Evolutionary conservation across 768 basidiomycete genomes (phyloP), one percentile per base, ranked within the genome.

Genomic region (Russula virescens): DNA sequence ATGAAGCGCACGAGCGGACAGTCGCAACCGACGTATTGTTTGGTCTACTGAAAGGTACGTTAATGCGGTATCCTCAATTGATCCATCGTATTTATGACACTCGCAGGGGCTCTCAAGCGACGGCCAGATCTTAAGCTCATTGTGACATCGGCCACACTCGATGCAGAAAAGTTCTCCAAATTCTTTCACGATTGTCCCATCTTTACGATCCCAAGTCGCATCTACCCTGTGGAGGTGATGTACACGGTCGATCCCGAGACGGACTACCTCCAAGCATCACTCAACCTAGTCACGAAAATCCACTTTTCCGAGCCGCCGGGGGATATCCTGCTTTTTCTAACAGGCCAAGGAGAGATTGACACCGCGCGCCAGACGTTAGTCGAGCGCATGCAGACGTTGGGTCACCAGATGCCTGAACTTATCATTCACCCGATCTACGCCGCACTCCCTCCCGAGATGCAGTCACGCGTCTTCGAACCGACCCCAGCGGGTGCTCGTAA

Each of bases 171-270:
- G 78, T 99, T 99, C 75, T 95, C 96, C 26, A 94, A 94, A 71
- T 99, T 98, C 80, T 99, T 99, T 80, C 96, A 88, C 73, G 93
- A 91, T 7, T 98, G 95, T 75, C 96, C 97, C 34, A 98, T 99
- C 75, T 98, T 98, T 81, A 97, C 96, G 38, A 98, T 99, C 67
- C 97, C 97, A n/a, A 96, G 97, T 68, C 88, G 95, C 70, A 94
- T 94, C 21, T 98, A 92, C 76, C 97, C 97, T 7, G 97, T 98
- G 65, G 97, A 99, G 75, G 83, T 91, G 35, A 78, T 98, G n/a
- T 99, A 98, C 77, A 98, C 95, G 68, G 98, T 98, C 73, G 97
- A 99, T 70, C 97, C 96, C 0, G 96, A 98, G 75, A 82, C 83
- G 21, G 97, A 99, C 75, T 99, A 99, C 75, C 84, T 99, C 60